phyloP scores from a whole-genome alignment of 805 yeast genomes.

The Teunomyces funiuensis region DNA sequence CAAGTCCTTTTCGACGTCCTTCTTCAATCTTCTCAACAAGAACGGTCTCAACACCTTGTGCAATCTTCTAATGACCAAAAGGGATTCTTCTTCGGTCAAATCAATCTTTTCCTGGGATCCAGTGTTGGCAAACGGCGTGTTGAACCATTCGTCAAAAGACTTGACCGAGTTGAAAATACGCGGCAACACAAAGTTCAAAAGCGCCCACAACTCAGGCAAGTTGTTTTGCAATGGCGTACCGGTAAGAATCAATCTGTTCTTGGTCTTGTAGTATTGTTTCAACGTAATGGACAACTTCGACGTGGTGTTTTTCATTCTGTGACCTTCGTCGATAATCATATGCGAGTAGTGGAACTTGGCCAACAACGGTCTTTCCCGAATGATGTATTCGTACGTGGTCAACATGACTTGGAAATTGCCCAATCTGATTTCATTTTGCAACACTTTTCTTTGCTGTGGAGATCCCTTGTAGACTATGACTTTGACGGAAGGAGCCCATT shows the following conservation, averaged over 20 bases:
- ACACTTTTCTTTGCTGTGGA: conserved; percentile 64
- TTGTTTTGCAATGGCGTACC: conserved; percentile 89
- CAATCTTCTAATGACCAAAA: conserved; percentile 78
- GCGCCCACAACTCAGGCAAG: conserved; percentile 83
- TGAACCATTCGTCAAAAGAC: conserved; percentile 87
- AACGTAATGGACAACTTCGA: conserved; percentile 74
- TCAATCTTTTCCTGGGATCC: conserved; percentile 81
- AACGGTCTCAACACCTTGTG: conserved; percentile 86
- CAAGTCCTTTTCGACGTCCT: conserved; percentile 82
- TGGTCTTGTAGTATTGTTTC: conserved; percentile 68
- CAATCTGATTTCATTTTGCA: conserved; percentile 61
- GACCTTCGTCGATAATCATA: conserved; percentile 91
- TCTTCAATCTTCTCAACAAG: conserved; percentile 77
- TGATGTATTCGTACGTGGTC: conserved; percentile 81
- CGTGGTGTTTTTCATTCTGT: conserved; percentile 78
- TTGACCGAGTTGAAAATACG: conserved; percentile 83
- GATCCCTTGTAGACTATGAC: conserved; percentile 77
- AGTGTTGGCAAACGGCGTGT: conserved; percentile 83
- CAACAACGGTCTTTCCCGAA: conserved; percentile 70
- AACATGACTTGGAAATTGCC: conserved; percentile 76
- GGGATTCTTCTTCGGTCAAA: conserved; percentile 81
- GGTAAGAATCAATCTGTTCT: conserved; percentile 75
- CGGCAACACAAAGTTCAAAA: conserved; percentile 78
- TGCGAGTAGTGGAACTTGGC: conserved; percentile 75
- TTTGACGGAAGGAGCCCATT: conserved; percentile 82